Percentiles rank a stretch among this genome's conserved stretches.
Evolutionary conservation across 805 yeast genomes (phyloP).

Genomic region (Komagataella phaffii): DNA sequence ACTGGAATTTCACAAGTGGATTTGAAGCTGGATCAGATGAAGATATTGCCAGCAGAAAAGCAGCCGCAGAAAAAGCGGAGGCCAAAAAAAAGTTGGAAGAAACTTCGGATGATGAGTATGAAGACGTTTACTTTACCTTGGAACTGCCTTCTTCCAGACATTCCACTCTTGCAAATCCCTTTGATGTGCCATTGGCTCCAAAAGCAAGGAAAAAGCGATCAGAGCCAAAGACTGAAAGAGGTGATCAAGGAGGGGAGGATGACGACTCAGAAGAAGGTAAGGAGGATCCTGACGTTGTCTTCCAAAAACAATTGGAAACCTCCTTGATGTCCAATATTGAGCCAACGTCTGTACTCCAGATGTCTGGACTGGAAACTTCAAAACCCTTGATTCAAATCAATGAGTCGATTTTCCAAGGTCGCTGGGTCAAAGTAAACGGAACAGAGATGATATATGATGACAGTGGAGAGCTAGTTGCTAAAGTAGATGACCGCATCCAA

Average conservation of each 20-base stretch:
- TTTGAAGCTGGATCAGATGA: constrained; percentile 88
- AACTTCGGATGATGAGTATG: background rate
- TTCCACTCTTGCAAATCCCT: background rate
- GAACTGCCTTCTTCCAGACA: constrained; percentile 10
- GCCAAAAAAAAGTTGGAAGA: background rate
- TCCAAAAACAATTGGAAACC: background rate
- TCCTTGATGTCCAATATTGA: background rate
- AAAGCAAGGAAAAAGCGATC: background rate
- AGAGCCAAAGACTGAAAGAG: background rate
- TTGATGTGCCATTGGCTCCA: background rate
- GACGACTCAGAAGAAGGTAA: background rate
- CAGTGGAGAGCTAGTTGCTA: constrained; percentile 18
- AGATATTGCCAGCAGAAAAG: constrained; percentile 50
- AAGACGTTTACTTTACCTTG: constrained; percentile 14
- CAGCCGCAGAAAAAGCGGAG: constrained; percentile 3
- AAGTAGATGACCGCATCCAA: constrained; percentile 15
- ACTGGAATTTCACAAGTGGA: constrained; percentile 64
- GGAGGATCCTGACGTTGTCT: background rate
- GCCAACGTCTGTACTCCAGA: constrained; percentile 21
- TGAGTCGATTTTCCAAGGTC: constrained; percentile 51
- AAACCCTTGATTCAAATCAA: constrained; percentile 47
- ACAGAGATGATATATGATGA: constrained; percentile 37
- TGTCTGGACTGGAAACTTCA: constrained; percentile 40
- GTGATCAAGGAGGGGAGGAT: background rate
- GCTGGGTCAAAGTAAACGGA: constrained; percentile 71